Base-by-base conservation (phyloP, 2,329 filamentous ascomycete genomes). In the Ilyonectria sp. region DNA sequence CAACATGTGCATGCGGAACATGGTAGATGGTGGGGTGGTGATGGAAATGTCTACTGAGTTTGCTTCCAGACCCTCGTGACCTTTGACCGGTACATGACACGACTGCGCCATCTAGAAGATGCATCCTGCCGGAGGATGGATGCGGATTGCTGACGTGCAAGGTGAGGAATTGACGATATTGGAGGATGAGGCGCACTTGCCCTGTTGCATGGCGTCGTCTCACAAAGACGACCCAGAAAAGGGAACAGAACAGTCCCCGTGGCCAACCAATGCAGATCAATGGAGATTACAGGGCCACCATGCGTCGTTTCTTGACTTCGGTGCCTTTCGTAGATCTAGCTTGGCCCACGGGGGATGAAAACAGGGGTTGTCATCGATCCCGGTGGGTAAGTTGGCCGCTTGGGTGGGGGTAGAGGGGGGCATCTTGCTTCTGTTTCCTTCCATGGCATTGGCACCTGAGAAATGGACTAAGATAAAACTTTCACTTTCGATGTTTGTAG, bases 241-340 rank as follows among this genome's bases (percentile, higher is more conserved):
- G 33, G 64, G 60, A 53, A 55, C 21, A 21, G 46, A 19, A 62
- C 60, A 61, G 43, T 44, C 37, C 63, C 56, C 60, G 10, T n/a
- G 10, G 29, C 50, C 50, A 13, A 19, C 58, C 46, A 59, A 11
- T 50, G 63, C 52, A 69, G 69, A 75, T 75, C 65, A 60, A 9
- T 73, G 70, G 71, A 75, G 66, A 75, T 72, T 72, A 65, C 64
- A 75, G 71, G 73, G 71, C 59, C 65, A 54, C n/a, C 29, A 56
- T 53, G 15, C 40, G 56, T 56, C 57, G 56, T 57, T 60, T 50
- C 63, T 52, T 53, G 33, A 43, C 56, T 59, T 33, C 31, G 49
- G 10, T 53, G 31, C 31, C n/a, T 21, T 53, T 53, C 31, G 50
- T 40, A 57, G 63, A 65, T 65, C 63, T 59, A 40, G 63, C 46